These are phyloP conservation scores for Polychaeton citri DNA, from an alignment of 2,329 filamentous ascomycete species.

Conservation along the genomic window DNA sequence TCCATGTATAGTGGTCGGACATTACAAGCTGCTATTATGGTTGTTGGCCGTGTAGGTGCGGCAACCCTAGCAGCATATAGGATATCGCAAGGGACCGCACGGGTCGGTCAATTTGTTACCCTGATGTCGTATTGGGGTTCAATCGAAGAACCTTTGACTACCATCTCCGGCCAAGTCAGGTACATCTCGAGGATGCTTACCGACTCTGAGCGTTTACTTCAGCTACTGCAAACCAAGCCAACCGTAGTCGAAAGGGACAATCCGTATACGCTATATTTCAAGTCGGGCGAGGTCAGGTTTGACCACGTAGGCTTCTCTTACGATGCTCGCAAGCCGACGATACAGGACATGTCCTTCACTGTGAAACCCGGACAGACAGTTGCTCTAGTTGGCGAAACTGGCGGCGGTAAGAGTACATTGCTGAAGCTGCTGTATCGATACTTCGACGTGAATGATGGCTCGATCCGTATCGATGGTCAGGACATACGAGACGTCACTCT, in stretches of 20 bases:
- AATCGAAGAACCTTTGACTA: no score
- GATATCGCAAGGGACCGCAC: no score
- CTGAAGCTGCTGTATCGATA: constrained; percentile 48
- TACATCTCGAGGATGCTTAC: constrained; percentile 43
- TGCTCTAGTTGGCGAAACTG: constrained; percentile 49
- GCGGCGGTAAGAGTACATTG: constrained; percentile 49
- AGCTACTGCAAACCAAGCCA: constrained; percentile 45
- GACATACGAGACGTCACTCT: constrained; percentile 47
- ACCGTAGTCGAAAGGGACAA: constrained; percentile 37
- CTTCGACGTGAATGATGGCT: constrained; percentile 43
- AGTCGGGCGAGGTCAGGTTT: constrained; percentile 39
- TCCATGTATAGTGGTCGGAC: no score
- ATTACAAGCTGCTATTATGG: no score
- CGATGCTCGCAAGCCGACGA: constrained; percentile 37
- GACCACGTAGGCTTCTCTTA: constrained; percentile 44
- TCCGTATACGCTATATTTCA: constrained; percentile 32
- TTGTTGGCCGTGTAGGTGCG: no score
- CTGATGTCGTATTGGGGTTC: no score
- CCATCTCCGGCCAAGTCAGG: no score
- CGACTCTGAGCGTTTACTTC: constrained; percentile 49
- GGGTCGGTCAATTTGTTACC: no score
- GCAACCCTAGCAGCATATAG: no score
- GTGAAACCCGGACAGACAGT: constrained; percentile 42
- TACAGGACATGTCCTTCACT: constrained; percentile 37
- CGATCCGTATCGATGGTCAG: constrained; percentile 45